Base-by-base conservation (phyloP, 1,139 yeast genomes). In the Taphrina pruni region DNA sequence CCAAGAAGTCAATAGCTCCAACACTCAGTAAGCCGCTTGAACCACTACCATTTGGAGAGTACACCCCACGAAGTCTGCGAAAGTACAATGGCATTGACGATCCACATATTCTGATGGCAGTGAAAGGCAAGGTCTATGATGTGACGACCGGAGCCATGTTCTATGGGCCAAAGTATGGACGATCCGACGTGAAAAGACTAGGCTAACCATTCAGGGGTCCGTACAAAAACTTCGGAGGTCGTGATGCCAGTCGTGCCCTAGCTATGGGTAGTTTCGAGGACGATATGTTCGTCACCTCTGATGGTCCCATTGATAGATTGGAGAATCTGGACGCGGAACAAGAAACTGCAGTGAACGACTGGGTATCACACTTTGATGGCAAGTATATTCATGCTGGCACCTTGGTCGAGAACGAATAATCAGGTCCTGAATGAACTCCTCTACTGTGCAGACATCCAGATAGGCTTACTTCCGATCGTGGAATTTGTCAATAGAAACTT, bases 171-270 rank as follows among this genome's bases (percentile, higher is more conserved):
- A 92, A 43, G 62, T 97, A 17, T 32, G 60, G 11, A 6, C 26
- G 26, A 20, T 12, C 14, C 6, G 43, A 14, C 14, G 43, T 3
- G 6, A 39, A 39, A 26, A 26, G 2, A 9, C 43, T 14, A 2
- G 2, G 14, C 43, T 39, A 6, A 39, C 11, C 6, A 26, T 6
- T 21, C 32, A 43, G 56, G 41, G 70, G 72, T 6, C 72, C 72
- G 7, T 62, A 51, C 57, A 71, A 74, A 50, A 92, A 91, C 77
- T 94, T 94, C 82, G 98, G 98, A 0, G 99, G 99, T 2, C 88
- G 91, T 74, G 99, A 94, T 79, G 98, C 99, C 1, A 89, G 96
- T 1, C 82, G 99, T 73, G 99, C 99, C 0, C 84, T 94, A 72
- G 97, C 98, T 0, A 82, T 86, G 75, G 94, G 93, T 78, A 89